A percentile compares a stretch with the other conserved stretches of the same genome.
Conservation (phyloP, 2,329 filamentous ascomycete species). For the Cytospora piceae region DNA sequence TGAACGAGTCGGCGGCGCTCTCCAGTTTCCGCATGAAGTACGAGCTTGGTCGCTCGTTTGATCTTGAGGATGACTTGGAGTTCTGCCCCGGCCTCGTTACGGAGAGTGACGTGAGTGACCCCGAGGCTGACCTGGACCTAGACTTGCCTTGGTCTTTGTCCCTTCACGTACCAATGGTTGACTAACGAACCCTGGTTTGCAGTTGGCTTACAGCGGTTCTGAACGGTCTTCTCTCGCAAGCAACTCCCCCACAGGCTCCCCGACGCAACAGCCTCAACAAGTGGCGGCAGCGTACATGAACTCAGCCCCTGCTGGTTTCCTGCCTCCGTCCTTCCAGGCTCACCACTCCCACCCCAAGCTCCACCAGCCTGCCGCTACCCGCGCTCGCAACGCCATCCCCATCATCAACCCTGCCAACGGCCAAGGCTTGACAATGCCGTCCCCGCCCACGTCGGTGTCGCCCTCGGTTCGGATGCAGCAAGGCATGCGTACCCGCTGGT, state of each 20-base stretch:
- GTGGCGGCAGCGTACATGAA: slow-evolving; percentile 75
- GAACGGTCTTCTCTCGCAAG: slow-evolving; percentile 95
- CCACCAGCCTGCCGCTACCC: slow-evolving; percentile 87
- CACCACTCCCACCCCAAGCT: slow-evolving; percentile 74
- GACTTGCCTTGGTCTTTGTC: background rate
- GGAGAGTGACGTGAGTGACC: slow-evolving; percentile 82
- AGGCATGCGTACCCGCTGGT: slow-evolving; percentile 58
- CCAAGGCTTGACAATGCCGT: slow-evolving; percentile 77
- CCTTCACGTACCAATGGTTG: background rate
- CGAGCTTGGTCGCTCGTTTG: slow-evolving; percentile 90
- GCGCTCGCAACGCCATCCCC: slow-evolving; percentile 91
- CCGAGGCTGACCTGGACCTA: slow-evolving; percentile 29
- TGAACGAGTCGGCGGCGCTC: slow-evolving; percentile 76
- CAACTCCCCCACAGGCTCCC: slow-evolving; percentile 89
- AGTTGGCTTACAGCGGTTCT: slow-evolving; percentile 56
- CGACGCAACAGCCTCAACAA: slow-evolving; percentile 83
- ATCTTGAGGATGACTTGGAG: slow-evolving; percentile 93
- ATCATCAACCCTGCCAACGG: slow-evolving; percentile 91
- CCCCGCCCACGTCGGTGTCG: slow-evolving; percentile 76
- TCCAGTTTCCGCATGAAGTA: slow-evolving; percentile 83
- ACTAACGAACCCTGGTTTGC: slow-evolving; percentile 44
- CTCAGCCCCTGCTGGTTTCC: slow-evolving; percentile 67
- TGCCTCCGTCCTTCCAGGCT: slow-evolving; percentile 67
- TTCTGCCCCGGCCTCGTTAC: slow-evolving; percentile 93
- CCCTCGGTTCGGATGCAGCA: slow-evolving; percentile 63